These are phyloP conservation scores for Serendipita sp. DNA, from an alignment of 768 basidiomycete genomes.

Conservation along the genomic window DNA sequence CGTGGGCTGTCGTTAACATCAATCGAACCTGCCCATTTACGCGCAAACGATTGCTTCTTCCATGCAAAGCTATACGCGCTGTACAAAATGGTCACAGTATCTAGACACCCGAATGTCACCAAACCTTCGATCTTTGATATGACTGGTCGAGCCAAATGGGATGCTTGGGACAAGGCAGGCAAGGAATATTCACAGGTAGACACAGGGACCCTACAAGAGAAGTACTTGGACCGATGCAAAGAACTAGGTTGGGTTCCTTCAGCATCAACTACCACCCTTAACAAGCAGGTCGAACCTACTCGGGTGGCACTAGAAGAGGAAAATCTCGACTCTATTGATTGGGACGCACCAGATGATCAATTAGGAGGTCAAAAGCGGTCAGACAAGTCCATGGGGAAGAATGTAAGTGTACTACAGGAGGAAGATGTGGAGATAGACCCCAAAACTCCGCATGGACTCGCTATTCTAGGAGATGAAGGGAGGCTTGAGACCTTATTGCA, in stretches of 20 bases:
- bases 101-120: conserved; percentile 33
- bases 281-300: neutral
- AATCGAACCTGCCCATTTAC: too few relatives aligned
- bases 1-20: too few relatives aligned
- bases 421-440: neutral
- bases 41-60: conserved; percentile 12
- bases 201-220: conserved; percentile 34
- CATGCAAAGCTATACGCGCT: conserved; percentile 59
- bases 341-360: neutral
- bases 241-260: conserved; percentile 51
- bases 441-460: conserved; percentile 42
- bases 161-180: conserved; percentile 50
- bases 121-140: conserved; percentile 67
- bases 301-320: neutral
- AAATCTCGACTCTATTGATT: conserved; percentile 2
- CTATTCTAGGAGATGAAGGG: conserved; percentile 37
- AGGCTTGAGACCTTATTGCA: conserved; percentile 30
- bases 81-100: conserved; percentile 58
- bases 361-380: neutral
- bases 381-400: neutral
- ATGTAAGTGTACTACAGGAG: neutral
- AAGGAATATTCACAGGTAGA: conserved; percentile 29
- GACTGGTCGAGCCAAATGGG: conserved; percentile 73
- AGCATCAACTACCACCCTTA: conserved; percentile 4
- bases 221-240: conserved; percentile 54